phyloP scores from a whole-genome alignment of 768 basidiomycete genomes.

The Chiua virens region DNA sequence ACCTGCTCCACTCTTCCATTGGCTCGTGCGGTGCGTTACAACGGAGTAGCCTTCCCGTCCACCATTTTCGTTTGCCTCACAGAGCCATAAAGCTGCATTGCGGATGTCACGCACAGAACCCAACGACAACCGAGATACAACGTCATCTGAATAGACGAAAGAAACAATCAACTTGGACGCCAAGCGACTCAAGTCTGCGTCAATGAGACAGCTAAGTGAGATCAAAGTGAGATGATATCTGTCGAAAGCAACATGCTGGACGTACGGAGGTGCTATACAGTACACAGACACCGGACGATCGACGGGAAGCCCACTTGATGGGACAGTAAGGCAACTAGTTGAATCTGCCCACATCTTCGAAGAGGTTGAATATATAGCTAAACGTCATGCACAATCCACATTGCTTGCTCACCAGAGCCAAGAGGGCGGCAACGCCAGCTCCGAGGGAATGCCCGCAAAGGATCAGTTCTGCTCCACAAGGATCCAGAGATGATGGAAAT shows the following conservation, averaged over 20 bases:
- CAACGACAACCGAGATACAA: slow-evolving; percentile 75
- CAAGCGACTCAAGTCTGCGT: slow-evolving; percentile 57
- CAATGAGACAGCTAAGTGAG: slow-evolving; percentile 54
- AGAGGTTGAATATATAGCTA: neutral
- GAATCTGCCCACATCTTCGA: slow-evolving; percentile 84
- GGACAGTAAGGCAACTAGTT: slow-evolving; percentile 64
- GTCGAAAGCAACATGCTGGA: slow-evolving; percentile 7
- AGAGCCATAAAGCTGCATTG: slow-evolving; percentile 77
- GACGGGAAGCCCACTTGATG: slow-evolving; percentile 68
- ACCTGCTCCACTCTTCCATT: slow-evolving; percentile 63
- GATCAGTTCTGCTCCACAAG: slow-evolving; percentile 52
- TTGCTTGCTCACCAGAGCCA: slow-evolving; percentile 62
- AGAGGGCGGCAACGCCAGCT: slow-evolving; percentile 74
- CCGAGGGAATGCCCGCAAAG: slow-evolving; percentile 85
- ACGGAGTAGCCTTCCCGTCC: slow-evolving; percentile 40
- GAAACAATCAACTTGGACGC: slow-evolving; percentile 67
- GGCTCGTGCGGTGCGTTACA: slow-evolving; percentile 48
- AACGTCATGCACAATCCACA: neutral
- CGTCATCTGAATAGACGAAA: slow-evolving; percentile 80
- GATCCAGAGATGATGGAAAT: slow-evolving; percentile 4
- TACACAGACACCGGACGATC: slow-evolving; percentile 70
- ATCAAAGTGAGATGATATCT: neutral
- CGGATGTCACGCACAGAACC: slow-evolving; percentile 76
- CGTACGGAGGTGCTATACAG: slow-evolving; percentile 79
- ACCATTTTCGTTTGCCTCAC: slow-evolving; percentile 56